Conservation (phyloP, 352 stramenopile species). For the Peronospora farinosa region DNA sequence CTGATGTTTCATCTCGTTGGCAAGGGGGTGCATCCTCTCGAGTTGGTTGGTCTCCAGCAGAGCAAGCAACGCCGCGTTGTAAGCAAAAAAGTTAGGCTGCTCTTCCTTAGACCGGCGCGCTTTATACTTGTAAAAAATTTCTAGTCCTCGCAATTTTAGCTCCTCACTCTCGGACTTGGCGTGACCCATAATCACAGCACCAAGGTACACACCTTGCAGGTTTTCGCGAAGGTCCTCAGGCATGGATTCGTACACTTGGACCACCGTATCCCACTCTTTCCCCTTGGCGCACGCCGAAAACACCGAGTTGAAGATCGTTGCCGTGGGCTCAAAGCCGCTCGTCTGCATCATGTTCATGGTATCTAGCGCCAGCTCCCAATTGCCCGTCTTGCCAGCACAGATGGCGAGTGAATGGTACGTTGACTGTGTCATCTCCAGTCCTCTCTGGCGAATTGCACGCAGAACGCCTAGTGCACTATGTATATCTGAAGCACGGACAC, state of each 20-base stretch:
- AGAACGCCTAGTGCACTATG: conserved; percentile 65
- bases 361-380: conserved; percentile 63
- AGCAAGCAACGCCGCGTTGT: conserved; percentile 60
- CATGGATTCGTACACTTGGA: conserved; percentile 63
- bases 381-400: conserved; percentile 67
- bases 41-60: conserved; percentile 52
- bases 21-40: conserved; percentile 47
- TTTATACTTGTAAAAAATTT: conserved; percentile 56
- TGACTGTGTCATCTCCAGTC: conserved; percentile 62
- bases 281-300: conserved; percentile 73
- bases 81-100: conserved; percentile 57
- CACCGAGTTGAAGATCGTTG: conserved; percentile 76
- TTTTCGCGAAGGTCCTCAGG: conserved; percentile 26
- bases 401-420: conserved; percentile 79
- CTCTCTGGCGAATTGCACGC: conserved; percentile 50
- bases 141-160: conserved; percentile 32
- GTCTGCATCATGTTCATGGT: conserved; percentile 45
- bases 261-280: conserved; percentile 61
- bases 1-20: conserved; percentile 51
- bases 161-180: conserved; percentile 46
- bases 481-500: conserved; percentile 58
- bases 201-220: conserved; percentile 50
- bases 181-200: conserved; percentile 68
- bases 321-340: conserved; percentile 46
- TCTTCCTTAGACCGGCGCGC: conserved; percentile 18